Conservation (phyloP, 371 early-diverging fungal genomes). For the Globomyces sp. region DNA sequence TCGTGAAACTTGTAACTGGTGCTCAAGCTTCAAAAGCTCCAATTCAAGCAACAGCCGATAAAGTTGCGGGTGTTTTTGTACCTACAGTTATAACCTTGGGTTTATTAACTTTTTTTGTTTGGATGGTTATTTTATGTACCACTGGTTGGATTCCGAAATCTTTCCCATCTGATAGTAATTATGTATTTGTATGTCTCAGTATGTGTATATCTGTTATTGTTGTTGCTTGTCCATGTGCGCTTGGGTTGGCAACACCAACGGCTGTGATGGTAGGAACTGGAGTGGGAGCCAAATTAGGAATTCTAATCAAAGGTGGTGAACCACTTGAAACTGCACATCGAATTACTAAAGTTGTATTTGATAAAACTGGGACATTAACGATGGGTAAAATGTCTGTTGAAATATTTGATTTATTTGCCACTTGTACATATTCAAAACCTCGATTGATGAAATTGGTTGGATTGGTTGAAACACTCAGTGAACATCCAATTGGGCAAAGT, state of each 20-base stretch:
- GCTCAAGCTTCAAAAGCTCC: constrained; percentile 86
- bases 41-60: constrained; percentile 80
- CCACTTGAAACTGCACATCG: constrained; percentile 79
- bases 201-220: constrained; percentile 92
- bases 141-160: constrained; percentile 46
- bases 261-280: constrained; percentile 99
- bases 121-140: constrained; percentile 63
- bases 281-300: constrained; percentile 87
- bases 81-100: constrained; percentile 77
- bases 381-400: constrained; percentile 73
- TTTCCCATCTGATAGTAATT: constrained; percentile 61
- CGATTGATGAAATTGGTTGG: constrained; percentile 62
- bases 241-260: constrained; percentile 94
- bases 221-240: constrained; percentile 96
- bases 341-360: constrained; percentile 86
- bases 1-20: constrained; percentile 85
- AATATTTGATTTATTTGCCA: neutral
- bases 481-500: constrained; percentile 87
- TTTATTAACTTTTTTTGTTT: constrained; percentile 69
- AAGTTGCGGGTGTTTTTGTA: constrained; percentile 87
- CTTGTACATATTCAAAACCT: constrained; percentile 1
- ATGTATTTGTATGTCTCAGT: constrained; percentile 76
- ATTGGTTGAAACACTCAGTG: constrained; percentile 76
- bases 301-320: constrained; percentile 82
- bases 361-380: constrained; percentile 97